Base-by-base conservation (phyloP, 2,329 filamentous ascomycete species). In the Chrysoporthe cubensis region DNA sequence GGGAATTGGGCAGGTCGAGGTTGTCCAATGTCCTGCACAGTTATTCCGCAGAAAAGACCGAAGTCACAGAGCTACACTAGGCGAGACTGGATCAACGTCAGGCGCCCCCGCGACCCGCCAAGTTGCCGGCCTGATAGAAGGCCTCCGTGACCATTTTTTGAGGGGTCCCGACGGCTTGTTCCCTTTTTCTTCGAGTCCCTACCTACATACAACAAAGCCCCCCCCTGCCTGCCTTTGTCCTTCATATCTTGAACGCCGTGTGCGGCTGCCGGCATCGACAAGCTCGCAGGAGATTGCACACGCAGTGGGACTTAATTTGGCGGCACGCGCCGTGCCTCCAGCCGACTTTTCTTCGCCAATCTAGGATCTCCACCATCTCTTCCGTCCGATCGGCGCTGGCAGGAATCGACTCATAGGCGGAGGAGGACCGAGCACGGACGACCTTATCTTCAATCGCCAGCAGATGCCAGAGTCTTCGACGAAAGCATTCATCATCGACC, bases 361-460 rank as follows among this genome's bases (percentile, higher is more conserved):
- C 57, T 60, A 7, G 8, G 44, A 60, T 60, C 57, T 21, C n/a
- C 40, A 42, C 57, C 40, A 5, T 32, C 16, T n/a, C 32, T 37
- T 61, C 43, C 57, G 32, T 57, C 62, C 63, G 58, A 68, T 59
- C 66, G 59, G 43, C 50, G 37, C 66, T 43, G 66, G 63, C 46
- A 62, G 52, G 57, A 16, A 37, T 57, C 43, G 54, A 54, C 34
- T 40, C 50, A 54, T 54, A 43, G 50, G 50, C 42, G 48, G 26
- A 26, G 62, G 62, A 57, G 60, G 43, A 40, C 60, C 43, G 60
- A 62, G 60, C 43, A 50, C 57, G 21, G 40, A 42, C 57, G n/a
- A 26, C 40, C n/a, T 11, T 60, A 60, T 44, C 57, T 42, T 42
- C 21, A 44, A 9, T 60, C 40, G 21, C 37, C 37, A 44, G 21